These are phyloP conservation scores for Plectranthus barbatus DNA, from an alignment of 257 asterid genomes.

Conservation along the genomic window DNA sequence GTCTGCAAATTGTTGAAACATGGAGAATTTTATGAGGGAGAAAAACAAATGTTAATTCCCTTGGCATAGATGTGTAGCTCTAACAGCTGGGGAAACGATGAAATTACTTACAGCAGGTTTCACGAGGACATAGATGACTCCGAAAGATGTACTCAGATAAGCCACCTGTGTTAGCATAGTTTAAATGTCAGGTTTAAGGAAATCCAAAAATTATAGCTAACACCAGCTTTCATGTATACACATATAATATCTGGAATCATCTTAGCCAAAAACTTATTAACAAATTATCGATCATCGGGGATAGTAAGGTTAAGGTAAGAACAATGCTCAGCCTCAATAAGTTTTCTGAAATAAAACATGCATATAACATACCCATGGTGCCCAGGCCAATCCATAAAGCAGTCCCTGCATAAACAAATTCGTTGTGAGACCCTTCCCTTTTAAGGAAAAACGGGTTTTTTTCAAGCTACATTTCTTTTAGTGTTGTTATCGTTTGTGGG, in stretches of 20 bases:
- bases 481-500: too few relatives aligned
- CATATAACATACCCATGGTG: slow-evolving; percentile 63
- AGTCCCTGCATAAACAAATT: slow-evolving; percentile 48
- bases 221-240: background rate
- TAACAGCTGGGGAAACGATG: background rate
- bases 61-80: background rate
- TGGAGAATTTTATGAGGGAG: background rate
- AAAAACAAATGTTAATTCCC: background rate
- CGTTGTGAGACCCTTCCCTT: slow-evolving; percentile 8
- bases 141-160: slow-evolving; percentile 75
- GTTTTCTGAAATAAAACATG: background rate
- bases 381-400: slow-evolving; percentile 95
- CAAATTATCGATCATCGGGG: background rate
- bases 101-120: slow-evolving; percentile 73
- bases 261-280: background rate
- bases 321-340: too few relatives aligned
- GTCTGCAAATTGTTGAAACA: slow-evolving; percentile 39
- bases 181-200: background rate
- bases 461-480: background rate
- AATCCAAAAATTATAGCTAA: background rate
- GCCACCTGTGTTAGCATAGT: slow-evolving; percentile 55
- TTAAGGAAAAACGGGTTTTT: background rate
- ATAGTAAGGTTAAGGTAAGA: background rate
- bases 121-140: slow-evolving; percentile 78
- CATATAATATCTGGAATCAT: too few relatives aligned